phyloP scores from a whole-genome alignment of 2,329 filamentous ascomycete genomes.

The Alternaria novae-zelandiae region DNA sequence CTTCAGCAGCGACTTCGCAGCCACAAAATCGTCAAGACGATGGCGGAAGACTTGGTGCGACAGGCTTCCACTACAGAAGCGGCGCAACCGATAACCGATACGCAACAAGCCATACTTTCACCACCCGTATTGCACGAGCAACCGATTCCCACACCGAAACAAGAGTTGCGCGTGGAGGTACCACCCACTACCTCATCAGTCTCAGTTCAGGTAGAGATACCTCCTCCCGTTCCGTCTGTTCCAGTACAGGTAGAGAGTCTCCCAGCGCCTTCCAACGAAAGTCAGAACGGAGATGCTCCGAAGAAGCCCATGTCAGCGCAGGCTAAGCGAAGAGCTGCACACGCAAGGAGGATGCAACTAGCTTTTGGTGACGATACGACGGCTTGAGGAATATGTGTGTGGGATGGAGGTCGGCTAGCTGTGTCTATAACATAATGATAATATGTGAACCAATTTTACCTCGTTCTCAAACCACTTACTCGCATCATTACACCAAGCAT shows the following conservation, averaged over 20 bases:
- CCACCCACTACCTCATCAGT: background rate
- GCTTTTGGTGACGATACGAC: conserved; percentile 21
- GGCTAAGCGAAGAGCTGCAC: conserved; percentile 33
- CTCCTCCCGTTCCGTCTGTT: background rate
- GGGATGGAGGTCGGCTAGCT: background rate
- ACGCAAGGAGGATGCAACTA: conserved; percentile 34
- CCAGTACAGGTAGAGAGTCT: background rate
- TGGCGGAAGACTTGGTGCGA: background rate
- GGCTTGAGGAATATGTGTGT: background rate
- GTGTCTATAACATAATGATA: background rate
- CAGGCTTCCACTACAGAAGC: background rate
- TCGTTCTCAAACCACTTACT: no score
- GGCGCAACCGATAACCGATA: background rate
- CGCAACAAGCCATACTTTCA: background rate
- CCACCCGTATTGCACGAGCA: background rate
- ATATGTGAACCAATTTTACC: background rate
- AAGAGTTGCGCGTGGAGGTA: background rate
- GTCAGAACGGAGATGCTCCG: background rate
- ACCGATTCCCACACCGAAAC: background rate
- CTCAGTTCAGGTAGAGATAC: background rate
- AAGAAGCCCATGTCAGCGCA: conserved; percentile 26
- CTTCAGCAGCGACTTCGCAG: conserved; percentile 3
- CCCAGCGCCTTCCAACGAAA: background rate
- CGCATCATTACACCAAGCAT: no score
- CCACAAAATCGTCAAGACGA: background rate